Conservation (phyloP, 1,284 basidiomycete genomes). For the Schizophyllum amplum region DNA sequence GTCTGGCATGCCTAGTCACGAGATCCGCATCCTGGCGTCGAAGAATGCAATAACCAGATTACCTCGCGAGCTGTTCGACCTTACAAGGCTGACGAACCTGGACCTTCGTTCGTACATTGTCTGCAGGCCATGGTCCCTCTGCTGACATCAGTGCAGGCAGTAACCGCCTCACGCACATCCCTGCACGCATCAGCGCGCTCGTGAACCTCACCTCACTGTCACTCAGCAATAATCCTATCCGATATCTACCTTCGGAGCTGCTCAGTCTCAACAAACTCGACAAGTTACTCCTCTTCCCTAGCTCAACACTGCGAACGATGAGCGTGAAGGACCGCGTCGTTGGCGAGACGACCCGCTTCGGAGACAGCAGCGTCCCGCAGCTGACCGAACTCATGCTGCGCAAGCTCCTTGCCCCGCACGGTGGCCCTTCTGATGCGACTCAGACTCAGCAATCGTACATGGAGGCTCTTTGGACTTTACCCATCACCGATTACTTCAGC, state of each 20-base stretch:
- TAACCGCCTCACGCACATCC: background rate
- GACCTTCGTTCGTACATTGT: background rate
- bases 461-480: background rate
- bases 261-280: background rate
- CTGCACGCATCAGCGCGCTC: background rate
- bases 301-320: background rate
- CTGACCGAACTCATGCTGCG: background rate
- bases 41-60: background rate
- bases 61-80: background rate
- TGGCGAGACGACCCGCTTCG: background rate
- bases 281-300: background rate
- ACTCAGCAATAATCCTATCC: background rate
- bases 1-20: background rate
- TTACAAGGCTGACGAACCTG: background rate
- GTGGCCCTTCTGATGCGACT: background rate
- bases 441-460: background rate
- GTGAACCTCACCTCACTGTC: background rate
- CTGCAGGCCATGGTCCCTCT: background rate
- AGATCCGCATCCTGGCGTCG: background rate
- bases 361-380: background rate
- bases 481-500: background rate
- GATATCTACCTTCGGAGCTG: background rate
- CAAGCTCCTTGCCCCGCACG: background rate
- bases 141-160: background rate
- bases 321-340: background rate